These are phyloP conservation scores for Rhizophagus sp. DNA, from an alignment of 192 early-diverging fungal genomes.

Conservation along the genomic window DNA sequence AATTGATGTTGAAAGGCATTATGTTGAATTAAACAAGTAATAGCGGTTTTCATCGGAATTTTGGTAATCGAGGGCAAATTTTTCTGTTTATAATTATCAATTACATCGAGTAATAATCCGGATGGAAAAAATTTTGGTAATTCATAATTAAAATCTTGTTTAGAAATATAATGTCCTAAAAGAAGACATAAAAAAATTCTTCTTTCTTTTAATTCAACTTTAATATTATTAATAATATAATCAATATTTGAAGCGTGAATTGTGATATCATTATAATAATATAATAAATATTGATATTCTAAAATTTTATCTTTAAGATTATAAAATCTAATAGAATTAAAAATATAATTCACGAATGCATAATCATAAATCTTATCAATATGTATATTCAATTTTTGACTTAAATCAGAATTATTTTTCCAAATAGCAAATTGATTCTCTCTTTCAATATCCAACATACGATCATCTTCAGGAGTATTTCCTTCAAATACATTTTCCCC, in stretches of 20 bases:
- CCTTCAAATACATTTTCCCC: no score
- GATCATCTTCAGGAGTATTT: no score
- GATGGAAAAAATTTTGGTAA: neutral
- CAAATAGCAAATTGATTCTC: no score
- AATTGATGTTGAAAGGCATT: neutral
- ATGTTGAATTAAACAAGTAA: neutral
- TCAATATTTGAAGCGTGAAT: neutral
- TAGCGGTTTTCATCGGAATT: neutral
- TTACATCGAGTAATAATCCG: neutral
- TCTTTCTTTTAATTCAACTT: neutral
- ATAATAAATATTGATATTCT: neutral
- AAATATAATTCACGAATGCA: neutral
- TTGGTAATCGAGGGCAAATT: neutral
- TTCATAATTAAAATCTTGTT: neutral
- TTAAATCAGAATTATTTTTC: no score
- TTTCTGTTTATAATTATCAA: neutral
- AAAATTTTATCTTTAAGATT: slow-evolving; percentile 6
- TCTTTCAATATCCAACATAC: no score
- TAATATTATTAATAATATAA: neutral
- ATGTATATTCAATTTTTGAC: no score
- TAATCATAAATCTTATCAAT: neutral
- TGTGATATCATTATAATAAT: neutral
- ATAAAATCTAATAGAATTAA: neutral
- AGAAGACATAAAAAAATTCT: neutral
- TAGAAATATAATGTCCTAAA: neutral